Evolutionary conservation across 2,329 filamentous ascomycete genomes (phyloP), one percentile per base, ranked within the genome.

Genomic region (Lachnum nothofagi): DNA sequence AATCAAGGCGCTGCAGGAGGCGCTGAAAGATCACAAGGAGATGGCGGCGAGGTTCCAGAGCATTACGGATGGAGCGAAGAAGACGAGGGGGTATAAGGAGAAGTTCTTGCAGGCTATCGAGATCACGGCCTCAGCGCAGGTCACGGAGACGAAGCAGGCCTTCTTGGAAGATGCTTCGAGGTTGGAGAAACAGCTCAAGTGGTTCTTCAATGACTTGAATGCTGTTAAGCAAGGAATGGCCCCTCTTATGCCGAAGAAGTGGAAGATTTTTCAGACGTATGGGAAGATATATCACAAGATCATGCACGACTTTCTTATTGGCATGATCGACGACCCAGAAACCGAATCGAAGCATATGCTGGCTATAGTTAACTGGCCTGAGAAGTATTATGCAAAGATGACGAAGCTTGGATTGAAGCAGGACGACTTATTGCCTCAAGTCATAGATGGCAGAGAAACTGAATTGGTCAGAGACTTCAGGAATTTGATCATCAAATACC

Each of bases 161-260:
- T 97, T 98, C 67, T 71, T 91, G 45, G 86, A 85, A 31, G 89
- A 97, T 63, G 88, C 93, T 0, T 79, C 84, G 42, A 82, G 80
- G 61, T 75, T 98, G 40, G 88, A 94, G 56, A 95, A 95, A 73
- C 83, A 80, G 57, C 81, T 95, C 70, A 87, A 87, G 63, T 98
- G 93, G 93, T 98, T 83, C 70, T 98, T 97, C 73, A 96, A 97
- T 71, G 91, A 98, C 67, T 78, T 98, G 31, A 95, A 94, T 68
- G 90, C 89, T 3, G 91, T 96, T 64, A 90, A 91, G 68, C 78
- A 94, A 54, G 91, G 93, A 63, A 95, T 98, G 88, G 81, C 86
- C 52, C 80, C 82, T 23, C 76, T 98, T 45, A 91, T 96, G 81
- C 93, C 94, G 7, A 91, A 88, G 70, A 95, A 93, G 68, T 98